These are phyloP conservation scores for Echites panduratus DNA, from an alignment of 257 asterid species.

Conservation along the genomic window DNA sequence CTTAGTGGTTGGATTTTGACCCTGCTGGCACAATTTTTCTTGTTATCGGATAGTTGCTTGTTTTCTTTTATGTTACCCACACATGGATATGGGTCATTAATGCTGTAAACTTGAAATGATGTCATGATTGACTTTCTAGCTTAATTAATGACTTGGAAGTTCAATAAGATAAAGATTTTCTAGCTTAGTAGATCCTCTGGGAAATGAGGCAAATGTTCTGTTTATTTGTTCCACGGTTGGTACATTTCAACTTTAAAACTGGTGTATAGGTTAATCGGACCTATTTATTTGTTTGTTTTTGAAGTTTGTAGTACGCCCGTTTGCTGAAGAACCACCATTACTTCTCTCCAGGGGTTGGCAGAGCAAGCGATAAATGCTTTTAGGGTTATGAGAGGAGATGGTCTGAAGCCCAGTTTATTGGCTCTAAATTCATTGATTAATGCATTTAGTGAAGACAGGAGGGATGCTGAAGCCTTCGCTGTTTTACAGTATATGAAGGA, in stretches of 20 bases:
- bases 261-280: background rate
- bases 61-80: background rate
- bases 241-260: background rate
- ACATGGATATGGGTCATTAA: background rate
- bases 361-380: conserved; percentile 92
- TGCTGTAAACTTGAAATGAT: background rate
- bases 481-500: conserved; percentile 93
- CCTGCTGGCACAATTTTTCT: background rate
- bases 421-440: conserved; percentile 85
- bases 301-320: conserved; percentile 3
- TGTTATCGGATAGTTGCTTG: background rate
- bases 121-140: conserved; percentile 1
- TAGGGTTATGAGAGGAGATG: conserved; percentile 84
- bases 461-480: conserved; percentile 85
- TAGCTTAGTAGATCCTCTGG: background rate
- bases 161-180: background rate
- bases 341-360: conserved; percentile 64
- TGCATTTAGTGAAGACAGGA: conserved; percentile 94
- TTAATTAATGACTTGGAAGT: background rate
- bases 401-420: conserved; percentile 75
- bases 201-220: background rate
- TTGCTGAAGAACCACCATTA: conserved; percentile 9
- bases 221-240: background rate
- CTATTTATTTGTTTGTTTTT: background rate
- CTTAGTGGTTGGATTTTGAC: background rate